A percentile compares a stretch with the other conserved stretches of the same genome.
Evolutionary conservation across 306 rosid genomes (phyloP).

Genomic region (Inga leiocalycina): DNA sequence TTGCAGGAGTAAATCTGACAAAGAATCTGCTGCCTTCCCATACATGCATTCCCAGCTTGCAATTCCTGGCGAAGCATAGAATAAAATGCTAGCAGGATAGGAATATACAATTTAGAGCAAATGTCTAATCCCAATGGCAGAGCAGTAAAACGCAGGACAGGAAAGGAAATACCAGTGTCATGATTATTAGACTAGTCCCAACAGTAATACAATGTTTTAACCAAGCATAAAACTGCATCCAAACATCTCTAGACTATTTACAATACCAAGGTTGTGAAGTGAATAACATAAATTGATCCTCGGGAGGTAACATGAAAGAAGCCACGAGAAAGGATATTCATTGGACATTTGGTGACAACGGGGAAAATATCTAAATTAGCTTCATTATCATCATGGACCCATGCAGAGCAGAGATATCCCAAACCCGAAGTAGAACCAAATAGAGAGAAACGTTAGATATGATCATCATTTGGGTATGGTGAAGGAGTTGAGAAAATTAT

Average conservation of each 20-base stretch:
- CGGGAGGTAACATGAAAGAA: background rate
- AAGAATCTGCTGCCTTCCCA: background rate
- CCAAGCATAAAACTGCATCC: constrained; percentile 24
- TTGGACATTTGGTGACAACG: background rate
- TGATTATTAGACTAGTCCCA: constrained; percentile 1
- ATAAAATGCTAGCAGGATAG: background rate
- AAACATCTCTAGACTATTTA: constrained; percentile 3
- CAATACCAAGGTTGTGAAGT: constrained; percentile 8
- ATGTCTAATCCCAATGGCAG: background rate
- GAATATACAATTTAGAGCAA: background rate
- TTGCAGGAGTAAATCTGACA: background rate
- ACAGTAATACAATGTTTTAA: background rate
- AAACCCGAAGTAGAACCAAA: no score
- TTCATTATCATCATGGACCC: background rate
- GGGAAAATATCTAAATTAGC: constrained; percentile 13
- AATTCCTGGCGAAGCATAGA: background rate
- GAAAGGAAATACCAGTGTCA: constrained; percentile 1
- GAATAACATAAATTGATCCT: constrained; percentile 1
- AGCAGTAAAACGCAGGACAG: background rate
- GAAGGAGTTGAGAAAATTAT: background rate
- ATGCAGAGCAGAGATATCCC: background rate
- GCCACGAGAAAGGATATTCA: constrained; percentile 15
- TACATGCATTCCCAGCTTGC: background rate
- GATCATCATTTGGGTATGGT: background rate
- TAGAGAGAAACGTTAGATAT: no score